These are phyloP conservation scores for Clarireedia hainanense DNA, from an alignment of 2,329 filamentous ascomycete species.

Conservation along the genomic window DNA sequence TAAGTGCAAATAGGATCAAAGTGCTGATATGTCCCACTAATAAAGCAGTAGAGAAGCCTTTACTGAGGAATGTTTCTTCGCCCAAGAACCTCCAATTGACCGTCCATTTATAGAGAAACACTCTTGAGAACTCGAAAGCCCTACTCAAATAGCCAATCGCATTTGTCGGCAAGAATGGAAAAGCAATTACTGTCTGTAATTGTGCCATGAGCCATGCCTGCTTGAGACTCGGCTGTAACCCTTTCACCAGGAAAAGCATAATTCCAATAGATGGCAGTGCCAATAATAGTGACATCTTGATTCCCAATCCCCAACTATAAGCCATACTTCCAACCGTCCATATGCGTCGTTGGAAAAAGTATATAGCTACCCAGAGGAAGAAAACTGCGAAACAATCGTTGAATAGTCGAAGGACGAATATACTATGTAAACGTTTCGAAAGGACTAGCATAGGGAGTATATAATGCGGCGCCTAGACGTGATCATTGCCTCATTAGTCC, in stretches of 20 bases:
- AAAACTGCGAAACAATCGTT: slow-evolving; percentile 89
- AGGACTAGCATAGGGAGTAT: slow-evolving; percentile 77
- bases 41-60: slow-evolving; percentile 48
- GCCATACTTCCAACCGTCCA: slow-evolving; percentile 67
- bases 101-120: slow-evolving; percentile 96
- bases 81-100: slow-evolving; percentile 98
- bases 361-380: slow-evolving; percentile 77
- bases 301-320: slow-evolving; percentile 74
- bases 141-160: slow-evolving; percentile 65
- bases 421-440: slow-evolving; percentile 87
- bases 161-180: slow-evolving; percentile 63
- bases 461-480: slow-evolving; percentile 66
- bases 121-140: slow-evolving; percentile 84
- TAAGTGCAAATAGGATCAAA: slow-evolving; percentile 46
- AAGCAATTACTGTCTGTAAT: slow-evolving; percentile 60
- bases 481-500: slow-evolving; percentile 5
- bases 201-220: slow-evolving; percentile 66
- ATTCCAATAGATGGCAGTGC: slow-evolving; percentile 73
- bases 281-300: slow-evolving; percentile 90
- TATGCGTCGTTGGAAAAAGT: slow-evolving; percentile 62
- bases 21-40: slow-evolving; percentile 48
- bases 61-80: slow-evolving; percentile 72
- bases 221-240: slow-evolving; percentile 55
- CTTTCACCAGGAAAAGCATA: slow-evolving; percentile 66
- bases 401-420: slow-evolving; percentile 88